A percentile compares a stretch with the other conserved stretches of the same genome.
These are phyloP conservation scores for Pleurotus eryngii DNA, from an alignment of 768 basidiomycete species.

Conservation along the genomic window DNA sequence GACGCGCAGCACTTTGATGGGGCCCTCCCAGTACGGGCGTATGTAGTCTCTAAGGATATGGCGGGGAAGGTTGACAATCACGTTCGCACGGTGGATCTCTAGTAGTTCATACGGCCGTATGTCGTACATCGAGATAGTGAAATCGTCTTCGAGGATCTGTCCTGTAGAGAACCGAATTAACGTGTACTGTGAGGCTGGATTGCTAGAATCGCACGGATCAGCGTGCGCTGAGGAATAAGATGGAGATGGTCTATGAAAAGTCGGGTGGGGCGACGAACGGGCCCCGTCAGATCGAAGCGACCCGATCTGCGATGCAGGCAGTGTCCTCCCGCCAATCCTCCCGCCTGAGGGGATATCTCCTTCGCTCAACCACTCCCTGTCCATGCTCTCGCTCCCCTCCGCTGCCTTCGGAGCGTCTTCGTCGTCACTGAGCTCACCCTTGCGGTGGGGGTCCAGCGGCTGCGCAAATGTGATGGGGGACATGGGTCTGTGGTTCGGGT, in stretches of 20 bases:
- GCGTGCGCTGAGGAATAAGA: not conserved
- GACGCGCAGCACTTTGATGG: slow-evolving; percentile 48
- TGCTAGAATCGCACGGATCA: not conserved
- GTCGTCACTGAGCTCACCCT: slow-evolving; percentile 4
- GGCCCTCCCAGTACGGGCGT: slow-evolving; percentile 58
- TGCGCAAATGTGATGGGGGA: slow-evolving; percentile 42
- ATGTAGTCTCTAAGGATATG: slow-evolving; percentile 34
- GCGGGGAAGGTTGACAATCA: slow-evolving; percentile 40
- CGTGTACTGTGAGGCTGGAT: slow-evolving; percentile 32
- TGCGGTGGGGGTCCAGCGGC: slow-evolving; percentile 3
- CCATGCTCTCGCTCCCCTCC: slow-evolving; percentile 8
- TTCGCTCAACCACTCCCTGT: slow-evolving; percentile 21
- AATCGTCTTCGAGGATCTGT: slow-evolving; percentile 67
- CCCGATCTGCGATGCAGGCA: not conserved
- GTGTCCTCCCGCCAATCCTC: slow-evolving; percentile 29
- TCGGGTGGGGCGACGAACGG: not conserved
- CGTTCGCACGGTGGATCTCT: slow-evolving; percentile 54
- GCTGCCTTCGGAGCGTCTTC: not conserved
- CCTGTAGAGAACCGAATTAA: slow-evolving; percentile 69
- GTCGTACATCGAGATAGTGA: slow-evolving; percentile 52
- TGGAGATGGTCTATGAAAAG: not conserved
- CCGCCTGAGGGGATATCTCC: not conserved
- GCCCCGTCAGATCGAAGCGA: not conserved
- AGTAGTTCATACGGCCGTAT: slow-evolving; percentile 63
- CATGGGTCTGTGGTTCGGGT: slow-evolving; percentile 34